Percentiles rank a stretch among this genome's conserved stretches.
phyloP scores from a whole-genome alignment of 805 yeast genomes.

The Candida saitoana region DNA sequence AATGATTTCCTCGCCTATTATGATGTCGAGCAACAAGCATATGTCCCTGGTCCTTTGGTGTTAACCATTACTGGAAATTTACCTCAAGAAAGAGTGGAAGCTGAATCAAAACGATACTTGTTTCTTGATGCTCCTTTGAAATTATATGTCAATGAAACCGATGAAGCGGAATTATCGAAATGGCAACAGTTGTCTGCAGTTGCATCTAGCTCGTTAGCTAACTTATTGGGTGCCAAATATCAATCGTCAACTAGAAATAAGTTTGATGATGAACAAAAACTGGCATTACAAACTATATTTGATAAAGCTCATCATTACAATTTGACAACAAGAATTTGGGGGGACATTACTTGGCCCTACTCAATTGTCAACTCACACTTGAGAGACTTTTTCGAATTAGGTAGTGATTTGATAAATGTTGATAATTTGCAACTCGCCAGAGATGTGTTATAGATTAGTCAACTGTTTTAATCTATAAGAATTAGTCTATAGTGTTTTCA shows the following conservation, averaged over 20 bases:
- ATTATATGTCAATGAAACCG: conserved; percentile 19
- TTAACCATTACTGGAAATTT: conserved; percentile 64
- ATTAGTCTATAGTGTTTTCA: conserved; percentile 5
- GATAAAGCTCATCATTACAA: conserved; percentile 47
- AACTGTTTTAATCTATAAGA: not conserved
- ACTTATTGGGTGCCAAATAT: conserved; percentile 21
- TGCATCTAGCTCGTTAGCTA: conserved; percentile 42
- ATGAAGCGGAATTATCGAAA: conserved; percentile 18
- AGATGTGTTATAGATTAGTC: conserved; percentile 12
- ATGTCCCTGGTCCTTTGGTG: conserved; percentile 53
- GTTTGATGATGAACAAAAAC: conserved; percentile 30
- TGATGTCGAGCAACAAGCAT: conserved; percentile 28
- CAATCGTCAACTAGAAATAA: conserved; percentile 7
- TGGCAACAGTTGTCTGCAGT: conserved; percentile 29
- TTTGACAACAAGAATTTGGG: conserved; percentile 65
- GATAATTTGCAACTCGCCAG: conserved; percentile 52
- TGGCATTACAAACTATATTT: conserved; percentile 21
- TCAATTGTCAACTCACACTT: conserved; percentile 43
- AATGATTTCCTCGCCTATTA: conserved; percentile 49
- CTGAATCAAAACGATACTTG: conserved; percentile 26
- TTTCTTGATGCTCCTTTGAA: conserved; percentile 55
- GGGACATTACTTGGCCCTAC: conserved; percentile 64
- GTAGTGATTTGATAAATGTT: conserved; percentile 58
- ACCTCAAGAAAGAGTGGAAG: conserved; percentile 39
- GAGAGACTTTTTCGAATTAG: conserved; percentile 43